A percentile compares a stretch with the other conserved stretches of the same genome.
Evolutionary conservation across 768 basidiomycete species (phyloP).

Genomic region (Collybia sp.): DNA sequence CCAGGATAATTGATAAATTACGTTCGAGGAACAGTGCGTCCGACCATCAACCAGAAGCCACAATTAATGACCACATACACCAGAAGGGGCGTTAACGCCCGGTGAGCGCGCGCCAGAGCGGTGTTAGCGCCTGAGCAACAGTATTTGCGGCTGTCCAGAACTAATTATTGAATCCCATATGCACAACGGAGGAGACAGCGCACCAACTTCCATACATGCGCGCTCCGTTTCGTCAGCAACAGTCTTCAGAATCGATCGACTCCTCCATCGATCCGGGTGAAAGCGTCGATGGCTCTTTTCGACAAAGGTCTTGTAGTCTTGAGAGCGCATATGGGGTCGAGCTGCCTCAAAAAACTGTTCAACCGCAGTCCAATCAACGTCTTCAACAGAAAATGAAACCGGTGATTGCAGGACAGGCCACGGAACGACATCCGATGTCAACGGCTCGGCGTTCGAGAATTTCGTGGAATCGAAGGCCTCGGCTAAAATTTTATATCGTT

Average conservation of each 20-base stretch:
- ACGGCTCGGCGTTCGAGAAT: constrained; percentile 45
- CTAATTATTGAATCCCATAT: background rate
- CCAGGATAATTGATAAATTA: constrained; percentile 6
- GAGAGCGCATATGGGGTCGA: constrained; percentile 43
- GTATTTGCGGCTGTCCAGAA: constrained; percentile 43
- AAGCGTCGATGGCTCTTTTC: constrained; percentile 71
- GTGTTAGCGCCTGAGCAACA: constrained; percentile 70
- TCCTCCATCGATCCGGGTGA: constrained; percentile 79
- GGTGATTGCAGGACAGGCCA: constrained; percentile 71
- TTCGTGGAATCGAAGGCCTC: constrained; percentile 61
- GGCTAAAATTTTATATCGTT: constrained; percentile 57
- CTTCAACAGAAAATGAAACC: constrained; percentile 47
- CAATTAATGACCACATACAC: background rate
- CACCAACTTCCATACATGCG: constrained; percentile 62
- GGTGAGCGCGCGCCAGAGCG: constrained; percentile 50
- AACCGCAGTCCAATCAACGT: constrained; percentile 68
- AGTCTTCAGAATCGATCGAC: constrained; percentile 55
- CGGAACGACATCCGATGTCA: constrained; percentile 62
- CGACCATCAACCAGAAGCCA: background rate
- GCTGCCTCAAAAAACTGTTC: constrained; percentile 64
- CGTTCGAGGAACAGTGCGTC: background rate
- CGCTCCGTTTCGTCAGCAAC: constrained; percentile 55
- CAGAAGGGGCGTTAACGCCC: constrained; percentile 11
- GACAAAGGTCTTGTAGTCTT: constrained; percentile 63
- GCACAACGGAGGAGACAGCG: constrained; percentile 5